Conservation (phyloP, 2,329 filamentous ascomycete genomes). For the Ceratocystis destructans region DNA sequence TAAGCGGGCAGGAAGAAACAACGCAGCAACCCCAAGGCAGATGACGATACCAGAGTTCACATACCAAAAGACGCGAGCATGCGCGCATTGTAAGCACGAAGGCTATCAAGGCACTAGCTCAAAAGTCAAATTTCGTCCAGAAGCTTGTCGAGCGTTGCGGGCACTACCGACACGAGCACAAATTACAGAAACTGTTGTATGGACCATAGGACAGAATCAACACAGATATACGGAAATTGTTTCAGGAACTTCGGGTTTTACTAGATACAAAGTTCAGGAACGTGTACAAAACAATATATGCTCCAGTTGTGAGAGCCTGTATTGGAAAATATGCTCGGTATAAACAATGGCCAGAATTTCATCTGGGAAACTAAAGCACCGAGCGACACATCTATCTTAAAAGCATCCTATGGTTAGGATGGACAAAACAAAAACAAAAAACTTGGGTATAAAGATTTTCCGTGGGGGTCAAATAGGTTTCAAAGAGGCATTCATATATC, state of each 20-base stretch:
- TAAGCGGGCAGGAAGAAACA: slow-evolving; percentile 25
- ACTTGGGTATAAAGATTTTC: slow-evolving; percentile 4
- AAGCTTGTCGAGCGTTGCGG: background rate
- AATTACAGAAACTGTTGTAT: slow-evolving; percentile 11
- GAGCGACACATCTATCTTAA: background rate
- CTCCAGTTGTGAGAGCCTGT: background rate
- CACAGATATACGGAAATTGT: slow-evolving; percentile 9
- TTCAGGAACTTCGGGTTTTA: background rate
- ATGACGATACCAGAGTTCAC: background rate
- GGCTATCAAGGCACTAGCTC: background rate
- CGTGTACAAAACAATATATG: background rate
- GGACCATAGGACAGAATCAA: slow-evolving; percentile 10
- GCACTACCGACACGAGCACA: background rate
- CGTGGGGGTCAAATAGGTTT: background rate
- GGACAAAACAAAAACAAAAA: background rate
- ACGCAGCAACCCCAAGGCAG: background rate
- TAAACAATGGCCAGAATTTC: background rate
- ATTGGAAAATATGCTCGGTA: background rate
- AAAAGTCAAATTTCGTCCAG: background rate
- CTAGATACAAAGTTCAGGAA: background rate
- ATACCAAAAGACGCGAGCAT: background rate
- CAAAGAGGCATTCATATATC: slow-evolving; percentile 3
- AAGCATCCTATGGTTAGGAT: background rate
- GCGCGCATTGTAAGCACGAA: background rate
- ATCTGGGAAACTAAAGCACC: background rate